Percentiles rank a stretch among this genome's conserved stretches.
Evolutionary conservation across 2,329 filamentous ascomycete genomes (phyloP).

Genomic region (Cordyceps pruinosa): DNA sequence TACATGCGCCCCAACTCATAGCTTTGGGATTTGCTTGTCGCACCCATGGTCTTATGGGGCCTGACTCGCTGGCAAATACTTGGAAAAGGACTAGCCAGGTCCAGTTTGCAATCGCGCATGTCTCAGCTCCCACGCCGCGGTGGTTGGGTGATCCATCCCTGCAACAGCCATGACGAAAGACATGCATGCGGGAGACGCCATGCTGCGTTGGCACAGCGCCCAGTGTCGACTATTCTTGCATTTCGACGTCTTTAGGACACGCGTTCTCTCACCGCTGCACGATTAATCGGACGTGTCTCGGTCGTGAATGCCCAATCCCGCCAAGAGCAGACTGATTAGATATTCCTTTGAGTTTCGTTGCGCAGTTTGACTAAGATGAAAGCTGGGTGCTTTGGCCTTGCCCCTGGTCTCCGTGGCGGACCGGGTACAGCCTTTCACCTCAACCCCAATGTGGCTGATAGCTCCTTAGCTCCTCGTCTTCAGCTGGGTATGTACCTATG

Average conservation of each 20-base stretch:
- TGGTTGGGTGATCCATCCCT: slow-evolving; percentile 7
- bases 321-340: not conserved
- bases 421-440: not conserved
- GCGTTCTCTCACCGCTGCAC: not conserved
- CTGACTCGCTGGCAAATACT: not conserved
- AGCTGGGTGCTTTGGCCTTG: slow-evolving; percentile 1
- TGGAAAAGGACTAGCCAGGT: slow-evolving; percentile 11
- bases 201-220: slow-evolving; percentile 10
- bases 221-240: not conserved
- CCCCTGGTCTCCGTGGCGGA: not conserved
- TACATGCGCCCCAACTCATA: not conserved
- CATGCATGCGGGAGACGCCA: not conserved
- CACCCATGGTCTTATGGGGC: not conserved
- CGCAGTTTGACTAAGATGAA: slow-evolving; percentile 7
- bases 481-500: not conserved
- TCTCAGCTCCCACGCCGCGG: slow-evolving; percentile 5
- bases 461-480: slow-evolving; percentile 1
- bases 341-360: not conserved
- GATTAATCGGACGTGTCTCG: not conserved
- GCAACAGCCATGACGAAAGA: slow-evolving; percentile 8
- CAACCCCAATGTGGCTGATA: slow-evolving; percentile 1
- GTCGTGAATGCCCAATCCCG: not conserved
- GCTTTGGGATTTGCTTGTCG: not conserved
- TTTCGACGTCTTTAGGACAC: not conserved
- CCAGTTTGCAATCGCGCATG: slow-evolving; percentile 10